Conservation (phyloP, 257 asterid genomes). For the Jacaranda copaia region DNA sequence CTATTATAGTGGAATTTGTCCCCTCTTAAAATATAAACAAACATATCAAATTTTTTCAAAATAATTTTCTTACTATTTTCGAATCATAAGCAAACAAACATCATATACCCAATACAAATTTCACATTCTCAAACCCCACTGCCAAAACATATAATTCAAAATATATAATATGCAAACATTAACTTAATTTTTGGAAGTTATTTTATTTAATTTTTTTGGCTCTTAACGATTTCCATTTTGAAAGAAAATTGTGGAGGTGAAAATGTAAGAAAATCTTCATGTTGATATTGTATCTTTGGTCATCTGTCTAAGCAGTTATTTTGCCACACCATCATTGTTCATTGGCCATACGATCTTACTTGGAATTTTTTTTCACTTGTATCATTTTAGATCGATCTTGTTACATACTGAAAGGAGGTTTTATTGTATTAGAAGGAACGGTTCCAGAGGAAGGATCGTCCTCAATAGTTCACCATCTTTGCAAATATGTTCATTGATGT, state of each 20-base stretch:
- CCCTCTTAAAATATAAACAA: too few relatives aligned
- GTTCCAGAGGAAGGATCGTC: conserved; percentile 71
- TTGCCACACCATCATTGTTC: not conserved
- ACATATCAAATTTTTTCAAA: too few relatives aligned
- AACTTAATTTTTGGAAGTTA: not conserved
- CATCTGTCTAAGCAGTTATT: not conserved
- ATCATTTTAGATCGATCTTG: not conserved
- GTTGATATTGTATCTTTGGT: not conserved
- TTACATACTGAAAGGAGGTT: not conserved
- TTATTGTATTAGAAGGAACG: conserved; percentile 38
- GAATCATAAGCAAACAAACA: too few relatives aligned
- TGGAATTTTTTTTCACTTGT: not conserved
- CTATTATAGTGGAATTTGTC: too few relatives aligned
- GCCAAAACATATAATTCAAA: too few relatives aligned
- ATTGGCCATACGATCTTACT: not conserved
- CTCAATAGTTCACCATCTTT: conserved; percentile 64
- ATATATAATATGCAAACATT: too few relatives aligned
- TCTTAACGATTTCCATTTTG: not conserved
- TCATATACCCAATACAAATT: too few relatives aligned
- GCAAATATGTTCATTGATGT: conserved; percentile 67
- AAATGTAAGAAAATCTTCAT: conserved; percentile 10
- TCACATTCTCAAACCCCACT: too few relatives aligned
- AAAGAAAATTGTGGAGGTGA: not conserved
- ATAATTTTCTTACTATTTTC: too few relatives aligned
- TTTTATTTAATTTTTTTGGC: not conserved